These are phyloP conservation scores for Allium cepa DNA, from an alignment of 106 monocot species.

Conservation along the genomic window DNA sequence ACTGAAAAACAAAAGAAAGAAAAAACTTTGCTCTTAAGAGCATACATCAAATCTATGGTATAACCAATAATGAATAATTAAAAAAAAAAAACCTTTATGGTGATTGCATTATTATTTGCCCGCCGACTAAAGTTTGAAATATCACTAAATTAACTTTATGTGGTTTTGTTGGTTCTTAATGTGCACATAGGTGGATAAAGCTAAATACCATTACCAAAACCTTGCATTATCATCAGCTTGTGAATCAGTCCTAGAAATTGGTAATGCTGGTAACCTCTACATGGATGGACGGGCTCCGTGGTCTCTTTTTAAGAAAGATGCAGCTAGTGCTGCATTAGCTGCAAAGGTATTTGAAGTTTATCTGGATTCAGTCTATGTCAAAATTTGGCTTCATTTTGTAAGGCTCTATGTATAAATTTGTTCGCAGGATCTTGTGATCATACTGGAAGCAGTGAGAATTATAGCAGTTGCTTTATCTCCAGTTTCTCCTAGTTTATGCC, in stretches of 20 bases:
- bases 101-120: too few relatives aligned
- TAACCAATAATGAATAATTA: too few relatives aligned
- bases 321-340: conserved; percentile 64
- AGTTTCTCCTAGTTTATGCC: conserved; percentile 63
- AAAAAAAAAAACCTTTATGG: too few relatives aligned
- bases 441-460: conserved; percentile 85
- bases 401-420: neutral
- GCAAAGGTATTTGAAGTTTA: conserved; percentile 46
- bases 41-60: too few relatives aligned
- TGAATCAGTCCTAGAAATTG: conserved; percentile 79
- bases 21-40: too few relatives aligned
- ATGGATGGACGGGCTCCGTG: conserved; percentile 86
- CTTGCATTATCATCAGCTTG: conserved; percentile 84
- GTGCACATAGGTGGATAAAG: conserved; percentile 56
- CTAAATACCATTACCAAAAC: conserved; percentile 60
- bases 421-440: conserved; percentile 86
- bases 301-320: conserved; percentile 89
- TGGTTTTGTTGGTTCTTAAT: too few relatives aligned
- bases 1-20: too few relatives aligned
- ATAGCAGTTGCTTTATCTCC: conserved; percentile 88
- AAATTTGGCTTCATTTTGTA: conserved; percentile 1
- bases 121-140: too few relatives aligned
- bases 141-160: too few relatives aligned
- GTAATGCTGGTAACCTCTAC: conserved; percentile 83
- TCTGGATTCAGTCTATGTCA: neutral